Evolutionary conservation across 768 basidiomycete species (phyloP).

Genomic region (Lentinula sp.): DNA sequence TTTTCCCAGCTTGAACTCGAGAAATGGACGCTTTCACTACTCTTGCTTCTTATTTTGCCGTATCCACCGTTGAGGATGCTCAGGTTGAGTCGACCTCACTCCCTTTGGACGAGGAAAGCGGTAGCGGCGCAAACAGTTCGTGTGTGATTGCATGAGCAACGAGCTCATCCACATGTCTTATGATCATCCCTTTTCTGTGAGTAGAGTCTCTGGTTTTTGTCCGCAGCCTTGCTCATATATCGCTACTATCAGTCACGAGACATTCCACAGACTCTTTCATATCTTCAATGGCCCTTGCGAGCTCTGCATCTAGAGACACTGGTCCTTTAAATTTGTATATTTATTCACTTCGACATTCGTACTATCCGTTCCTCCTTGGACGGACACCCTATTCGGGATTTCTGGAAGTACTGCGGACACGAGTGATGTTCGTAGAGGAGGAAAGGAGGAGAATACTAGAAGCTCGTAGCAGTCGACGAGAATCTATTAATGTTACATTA

Average conservation of each 20-base stretch:
- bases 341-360: slow-evolving; percentile 3
- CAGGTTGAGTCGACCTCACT: neutral
- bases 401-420: neutral
- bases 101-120: neutral
- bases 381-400: neutral
- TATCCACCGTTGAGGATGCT: neutral
- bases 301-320: neutral
- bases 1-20: neutral
- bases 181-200: neutral
- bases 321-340: neutral
- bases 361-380: neutral
- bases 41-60: neutral
- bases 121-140: neutral
- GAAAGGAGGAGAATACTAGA: neutral
- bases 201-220: neutral
- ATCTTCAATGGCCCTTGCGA: neutral
- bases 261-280: neutral
- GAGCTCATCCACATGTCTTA: neutral
- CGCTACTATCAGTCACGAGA: neutral
- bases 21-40: slow-evolving; percentile 4
- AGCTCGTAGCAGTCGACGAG: neutral
- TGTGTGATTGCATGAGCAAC: neutral
- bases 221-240: neutral
- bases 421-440: neutral
- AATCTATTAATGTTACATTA: neutral